A percentile compares a stretch with the other conserved stretches of the same genome.
These are phyloP conservation scores for Dillenia suffruticosa DNA, from an alignment of 164 flowering plant genomes.

Conservation along the genomic window DNA sequence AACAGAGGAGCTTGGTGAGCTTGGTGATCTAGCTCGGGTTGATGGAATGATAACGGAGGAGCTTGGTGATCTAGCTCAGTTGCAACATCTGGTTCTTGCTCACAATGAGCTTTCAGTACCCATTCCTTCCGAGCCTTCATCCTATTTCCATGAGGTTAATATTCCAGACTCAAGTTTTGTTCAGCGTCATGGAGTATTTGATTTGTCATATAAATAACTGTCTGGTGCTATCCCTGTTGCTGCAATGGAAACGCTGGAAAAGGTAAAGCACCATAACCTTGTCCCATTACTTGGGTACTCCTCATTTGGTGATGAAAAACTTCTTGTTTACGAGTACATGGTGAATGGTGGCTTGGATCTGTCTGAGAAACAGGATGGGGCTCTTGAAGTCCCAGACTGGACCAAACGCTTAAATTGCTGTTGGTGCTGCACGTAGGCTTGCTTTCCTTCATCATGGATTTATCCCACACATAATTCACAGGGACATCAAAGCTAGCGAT, in stretches of 20 bases:
- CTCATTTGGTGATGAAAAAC: conserved; percentile 68
- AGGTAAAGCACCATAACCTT: conserved; percentile 70
- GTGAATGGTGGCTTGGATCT: conserved; percentile 78
- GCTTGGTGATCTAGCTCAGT: conserved; percentile 8
- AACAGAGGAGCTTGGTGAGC: conserved; percentile 23
- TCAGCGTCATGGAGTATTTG: conserved; percentile 75
- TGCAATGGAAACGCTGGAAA: conserved; percentile 83
- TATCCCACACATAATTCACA: conserved; percentile 75
- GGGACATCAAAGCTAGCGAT: conserved; percentile 83
- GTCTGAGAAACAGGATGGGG: conserved; percentile 61
- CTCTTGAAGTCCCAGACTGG: conserved; percentile 60
- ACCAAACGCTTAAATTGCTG: conserved; percentile 54
- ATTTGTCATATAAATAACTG: conserved; percentile 60
- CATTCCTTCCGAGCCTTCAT: conserved; percentile 45
- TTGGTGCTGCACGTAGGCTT: conserved; percentile 71
- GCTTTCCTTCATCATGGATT: conserved; percentile 82
- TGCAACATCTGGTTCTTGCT: conserved; percentile 74
- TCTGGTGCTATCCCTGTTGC: conserved; percentile 71
- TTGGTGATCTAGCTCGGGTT: conserved; percentile 11
- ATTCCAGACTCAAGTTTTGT: conserved; percentile 65
- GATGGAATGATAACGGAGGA: conserved; percentile 41
- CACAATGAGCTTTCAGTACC: conserved; percentile 55
- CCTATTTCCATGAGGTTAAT: conserved; percentile 42
- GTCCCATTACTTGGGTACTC: conserved; percentile 77
- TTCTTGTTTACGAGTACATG: conserved; percentile 80